Conservation (phyloP, 2,329 filamentous ascomycete species). For the Cryphonectria radicalis region DNA sequence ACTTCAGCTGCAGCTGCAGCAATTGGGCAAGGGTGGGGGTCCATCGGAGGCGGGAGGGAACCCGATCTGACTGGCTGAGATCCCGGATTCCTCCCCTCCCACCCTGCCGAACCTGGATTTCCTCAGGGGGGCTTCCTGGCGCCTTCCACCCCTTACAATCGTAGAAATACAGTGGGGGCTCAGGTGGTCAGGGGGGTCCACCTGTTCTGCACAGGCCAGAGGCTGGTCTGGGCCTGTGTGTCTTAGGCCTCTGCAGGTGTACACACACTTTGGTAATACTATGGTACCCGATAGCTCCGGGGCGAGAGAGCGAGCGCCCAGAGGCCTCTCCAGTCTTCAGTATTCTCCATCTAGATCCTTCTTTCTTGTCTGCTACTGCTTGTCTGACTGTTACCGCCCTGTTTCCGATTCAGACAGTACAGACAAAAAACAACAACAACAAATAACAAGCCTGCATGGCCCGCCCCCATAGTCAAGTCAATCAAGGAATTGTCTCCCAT, state of each 20-base stretch:
- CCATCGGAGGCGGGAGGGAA: neutral
- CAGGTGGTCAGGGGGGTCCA: neutral
- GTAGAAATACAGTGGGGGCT: neutral
- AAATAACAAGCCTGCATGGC: neutral
- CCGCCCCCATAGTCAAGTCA: neutral
- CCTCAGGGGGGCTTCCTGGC: neutral
- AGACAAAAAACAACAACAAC: neutral
- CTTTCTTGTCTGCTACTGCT: neutral
- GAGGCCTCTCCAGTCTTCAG: neutral
- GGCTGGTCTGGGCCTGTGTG: neutral
- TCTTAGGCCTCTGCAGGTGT: neutral
- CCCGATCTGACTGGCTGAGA: slow-evolving; percentile 4
- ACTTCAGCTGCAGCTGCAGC: neutral
- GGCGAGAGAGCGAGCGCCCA: neutral
- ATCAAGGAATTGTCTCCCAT: neutral
- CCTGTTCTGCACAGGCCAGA: neutral
- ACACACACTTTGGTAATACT: neutral
- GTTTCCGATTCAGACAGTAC: neutral
- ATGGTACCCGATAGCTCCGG: no score
- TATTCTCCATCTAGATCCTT: neutral
- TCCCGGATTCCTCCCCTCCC: neutral
- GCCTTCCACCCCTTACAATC: neutral
- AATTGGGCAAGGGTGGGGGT: neutral
- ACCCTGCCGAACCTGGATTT: neutral
- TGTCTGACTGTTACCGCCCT: neutral